Conservation (phyloP, 306 rosid genomes). For the Rubus idaeus region DNA sequence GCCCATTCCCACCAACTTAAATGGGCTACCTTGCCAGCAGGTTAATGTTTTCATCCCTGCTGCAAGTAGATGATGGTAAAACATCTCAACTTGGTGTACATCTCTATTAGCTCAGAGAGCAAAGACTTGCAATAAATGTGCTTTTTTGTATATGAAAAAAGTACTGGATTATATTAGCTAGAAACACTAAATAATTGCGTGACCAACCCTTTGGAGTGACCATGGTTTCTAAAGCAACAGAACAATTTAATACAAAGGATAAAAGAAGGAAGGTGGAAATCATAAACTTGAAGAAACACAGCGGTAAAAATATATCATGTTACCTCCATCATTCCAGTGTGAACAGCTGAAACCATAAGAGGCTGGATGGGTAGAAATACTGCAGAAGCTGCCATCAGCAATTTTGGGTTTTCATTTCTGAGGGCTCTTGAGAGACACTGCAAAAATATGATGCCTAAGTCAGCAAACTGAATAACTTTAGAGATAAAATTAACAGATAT, state of each 20-base stretch:
- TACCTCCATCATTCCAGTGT: slow-evolving; percentile 99
- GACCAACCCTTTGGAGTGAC: background rate
- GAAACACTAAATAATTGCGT: background rate
- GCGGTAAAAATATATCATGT: slow-evolving; percentile 10
- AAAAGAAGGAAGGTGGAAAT: background rate
- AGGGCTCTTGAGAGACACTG: slow-evolving; percentile 91
- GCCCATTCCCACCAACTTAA: background rate
- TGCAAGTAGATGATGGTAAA: background rate
- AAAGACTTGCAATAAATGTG: background rate
- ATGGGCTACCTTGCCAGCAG: background rate
- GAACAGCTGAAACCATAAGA: slow-evolving; percentile 85
- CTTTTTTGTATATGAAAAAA: background rate
- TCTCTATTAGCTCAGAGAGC: background rate
- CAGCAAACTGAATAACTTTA: slow-evolving; percentile 20
- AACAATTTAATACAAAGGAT: slow-evolving; percentile 7
- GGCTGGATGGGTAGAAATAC: slow-evolving; percentile 76
- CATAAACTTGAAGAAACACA: slow-evolving; percentile 2
- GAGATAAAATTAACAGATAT: background rate
- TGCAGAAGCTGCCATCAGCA: slow-evolving; percentile 93
- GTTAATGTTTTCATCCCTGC: background rate
- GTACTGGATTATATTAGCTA: background rate
- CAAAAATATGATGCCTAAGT: slow-evolving; percentile 16
- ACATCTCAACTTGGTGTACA: background rate
- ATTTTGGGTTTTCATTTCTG: slow-evolving; percentile 72
- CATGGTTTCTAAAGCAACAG: slow-evolving; percentile 11